A percentile compares a stretch with the other conserved stretches of the same genome.
Conservation (phyloP, 768 basidiomycete species). For the Mycena vitilis region DNA sequence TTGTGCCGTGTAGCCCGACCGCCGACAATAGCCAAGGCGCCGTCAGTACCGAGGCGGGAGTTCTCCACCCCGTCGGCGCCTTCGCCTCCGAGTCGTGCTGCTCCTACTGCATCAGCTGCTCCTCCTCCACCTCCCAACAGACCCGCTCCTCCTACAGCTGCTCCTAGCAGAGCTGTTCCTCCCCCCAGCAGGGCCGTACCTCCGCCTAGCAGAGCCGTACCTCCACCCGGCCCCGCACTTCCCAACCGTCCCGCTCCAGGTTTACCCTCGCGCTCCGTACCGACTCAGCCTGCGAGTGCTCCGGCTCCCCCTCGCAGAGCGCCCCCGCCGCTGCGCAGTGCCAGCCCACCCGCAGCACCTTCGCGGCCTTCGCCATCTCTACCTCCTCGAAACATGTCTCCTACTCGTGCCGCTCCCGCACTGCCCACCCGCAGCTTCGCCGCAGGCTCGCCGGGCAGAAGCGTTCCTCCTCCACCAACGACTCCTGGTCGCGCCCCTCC, state of each 20-base stretch:
- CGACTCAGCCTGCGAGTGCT: conserved; percentile 50
- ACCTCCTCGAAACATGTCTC: conserved; percentile 49
- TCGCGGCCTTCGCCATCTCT: conserved; percentile 56
- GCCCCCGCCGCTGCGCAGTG: conserved; percentile 49
- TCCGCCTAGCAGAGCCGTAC: conserved; percentile 39
- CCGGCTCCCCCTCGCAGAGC: conserved; percentile 56
- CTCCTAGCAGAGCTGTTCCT: conserved; percentile 47
- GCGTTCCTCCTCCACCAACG: conserved; percentile 50
- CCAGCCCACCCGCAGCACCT: conserved; percentile 49
- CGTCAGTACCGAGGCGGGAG: conserved; percentile 63
- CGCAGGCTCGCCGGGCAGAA: conserved; percentile 45
- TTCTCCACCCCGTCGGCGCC: conserved; percentile 51
- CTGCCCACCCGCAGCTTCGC: conserved; percentile 46
- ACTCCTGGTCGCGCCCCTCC: conserved; percentile 51
- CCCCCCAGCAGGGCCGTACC: conserved; percentile 51
- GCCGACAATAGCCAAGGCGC: conserved; percentile 73
- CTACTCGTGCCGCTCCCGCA: conserved; percentile 40
- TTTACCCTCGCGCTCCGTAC: conserved; percentile 53
- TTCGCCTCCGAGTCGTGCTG: conserved; percentile 47
- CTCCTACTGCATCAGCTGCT: conserved; percentile 47
- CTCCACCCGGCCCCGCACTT: conserved; percentile 30
- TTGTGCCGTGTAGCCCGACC: conserved; percentile 62
- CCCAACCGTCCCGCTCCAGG: conserved; percentile 47
- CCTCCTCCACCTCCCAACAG: conserved; percentile 47
- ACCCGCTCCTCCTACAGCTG: conserved; percentile 46